phyloP scores from a whole-genome alignment of 257 asterid species.

The Nyctanthes arbortristis region DNA sequence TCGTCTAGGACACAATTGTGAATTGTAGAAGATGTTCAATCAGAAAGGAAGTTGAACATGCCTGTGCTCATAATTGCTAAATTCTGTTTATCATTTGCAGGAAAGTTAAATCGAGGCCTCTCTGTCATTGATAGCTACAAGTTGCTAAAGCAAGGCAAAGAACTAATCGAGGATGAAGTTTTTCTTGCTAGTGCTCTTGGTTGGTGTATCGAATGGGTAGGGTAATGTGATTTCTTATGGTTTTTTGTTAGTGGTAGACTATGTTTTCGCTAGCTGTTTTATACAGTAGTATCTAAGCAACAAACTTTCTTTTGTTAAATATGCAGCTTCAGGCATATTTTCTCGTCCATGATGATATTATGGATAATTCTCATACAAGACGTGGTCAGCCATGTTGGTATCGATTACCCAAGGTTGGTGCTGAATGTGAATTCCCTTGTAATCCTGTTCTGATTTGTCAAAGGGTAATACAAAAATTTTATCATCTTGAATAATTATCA shows the following conservation, averaged over 20 bases:
- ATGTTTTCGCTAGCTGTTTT: conserved; percentile 8
- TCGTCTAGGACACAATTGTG: background rate
- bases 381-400: conserved; percentile 99
- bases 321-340: conserved; percentile 97
- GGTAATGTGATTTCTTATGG: conserved; percentile 19
- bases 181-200: conserved; percentile 83
- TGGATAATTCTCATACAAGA: conserved; percentile 82
- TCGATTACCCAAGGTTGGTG: conserved; percentile 70
- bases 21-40: background rate
- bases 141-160: conserved; percentile 75
- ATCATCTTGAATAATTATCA: conserved; percentile 15
- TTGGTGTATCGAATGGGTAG: conserved; percentile 98
- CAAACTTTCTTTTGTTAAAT: conserved; percentile 16
- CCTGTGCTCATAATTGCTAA: background rate
- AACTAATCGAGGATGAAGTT: conserved; percentile 65
- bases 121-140: conserved; percentile 90
- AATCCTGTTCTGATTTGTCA: conserved; percentile 9
- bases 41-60: no score
- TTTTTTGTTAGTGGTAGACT: conserved; percentile 13
- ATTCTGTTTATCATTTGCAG: conserved; percentile 40
- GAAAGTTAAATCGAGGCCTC: conserved; percentile 89
- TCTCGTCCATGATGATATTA: conserved; percentile 89
- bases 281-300: conserved; percentile 19
- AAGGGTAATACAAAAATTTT: background rate
- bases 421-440: conserved; percentile 18